These are phyloP conservation scores for Hymenoscyphus linearis DNA, from an alignment of 2,329 filamentous ascomycete genomes.

Conservation along the genomic window DNA sequence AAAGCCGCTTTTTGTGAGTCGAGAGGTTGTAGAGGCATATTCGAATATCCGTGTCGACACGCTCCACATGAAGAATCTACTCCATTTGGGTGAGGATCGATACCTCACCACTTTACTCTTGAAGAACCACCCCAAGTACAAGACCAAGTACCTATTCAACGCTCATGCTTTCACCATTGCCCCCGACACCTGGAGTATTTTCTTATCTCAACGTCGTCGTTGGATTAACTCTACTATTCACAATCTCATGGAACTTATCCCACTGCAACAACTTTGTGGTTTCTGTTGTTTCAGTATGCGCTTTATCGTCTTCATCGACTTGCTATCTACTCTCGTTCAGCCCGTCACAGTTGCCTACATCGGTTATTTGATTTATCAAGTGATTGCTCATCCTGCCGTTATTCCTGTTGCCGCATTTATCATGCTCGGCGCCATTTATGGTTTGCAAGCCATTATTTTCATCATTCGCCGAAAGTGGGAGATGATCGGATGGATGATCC, in stretches of 20 bases:
- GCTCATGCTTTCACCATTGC: conserved; percentile 97
- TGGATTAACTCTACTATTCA: conserved; percentile 99
- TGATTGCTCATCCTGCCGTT: conserved; percentile 55
- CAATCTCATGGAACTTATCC: conserved; percentile 93
- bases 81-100: conserved; percentile 95
- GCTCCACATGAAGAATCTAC: conserved; percentile 95
- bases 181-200: conserved; percentile 88
- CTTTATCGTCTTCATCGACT: conserved; percentile 91
- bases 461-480: conserved; percentile 97
- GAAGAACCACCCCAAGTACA: conserved; percentile 89
- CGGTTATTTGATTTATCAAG: conserved; percentile 75
- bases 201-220: conserved; percentile 95
- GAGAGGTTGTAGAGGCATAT: conserved; percentile 83
- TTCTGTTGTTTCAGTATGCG: conserved; percentile 99
- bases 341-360: conserved; percentile 90
- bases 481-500: conserved; percentile 99
- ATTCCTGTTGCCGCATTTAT: conserved; percentile 85
- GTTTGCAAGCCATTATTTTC: conserved; percentile 95
- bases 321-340: conserved; percentile 86
- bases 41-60: conserved; percentile 94
- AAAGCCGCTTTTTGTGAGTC: conserved; percentile 93
- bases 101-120: conserved; percentile 92
- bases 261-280: conserved; percentile 88
- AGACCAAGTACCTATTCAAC: conserved; percentile 93
- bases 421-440: conserved; percentile 90